Base-by-base conservation (phyloP, 768 basidiomycete genomes). In the Lyophyllum atratum region DNA sequence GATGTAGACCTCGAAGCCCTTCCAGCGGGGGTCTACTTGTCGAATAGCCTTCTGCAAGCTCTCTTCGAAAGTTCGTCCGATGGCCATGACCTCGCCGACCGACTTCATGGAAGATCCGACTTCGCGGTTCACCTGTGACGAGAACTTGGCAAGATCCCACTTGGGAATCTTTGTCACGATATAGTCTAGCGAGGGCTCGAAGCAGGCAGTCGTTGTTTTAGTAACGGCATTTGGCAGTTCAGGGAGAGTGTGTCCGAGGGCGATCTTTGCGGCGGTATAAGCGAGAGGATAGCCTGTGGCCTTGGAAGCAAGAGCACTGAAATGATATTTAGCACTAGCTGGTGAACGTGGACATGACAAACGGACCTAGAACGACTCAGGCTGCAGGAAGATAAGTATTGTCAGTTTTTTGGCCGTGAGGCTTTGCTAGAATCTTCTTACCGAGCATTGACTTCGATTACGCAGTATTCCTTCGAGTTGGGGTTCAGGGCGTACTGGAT, bases 121-220 rank as follows among this genome's bases (percentile, higher is more conserved):
- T 69, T 93, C 87, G 60, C 96, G 89, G 69, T 96, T 87, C 56
- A 98, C 97, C 67, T 96, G 92, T 39, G 87, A 76, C 21, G 90
- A 90, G 80, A 99, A 98, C 74, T 99, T 99, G 62, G 95, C 95
- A 54, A 99, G 79, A 76, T 99, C 97, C 96, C 97, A 98, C 72
- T 98, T 98, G 59, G 97, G 97, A 61, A 99, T 98, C 77, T 99
- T 99, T 48, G 95, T 97, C 58, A 99, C 97, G 68, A 99, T 97
- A 74, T 99, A 99, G 73, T 99, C 97, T 43, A 99, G 81, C 8
- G 95, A 96, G 24, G 97, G 96, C 70, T 99, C 97, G 74, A 98
- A 99, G 76, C 97, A 98, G 2, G 97, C 97, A 10, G 97, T 98
- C 1, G 97, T 99, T 3, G 95, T 96, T 78, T 98, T 99, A 49